Base-by-base conservation (phyloP, 495 filamentous ascomycete genomes). In the Aspergillus bertholletiae region DNA sequence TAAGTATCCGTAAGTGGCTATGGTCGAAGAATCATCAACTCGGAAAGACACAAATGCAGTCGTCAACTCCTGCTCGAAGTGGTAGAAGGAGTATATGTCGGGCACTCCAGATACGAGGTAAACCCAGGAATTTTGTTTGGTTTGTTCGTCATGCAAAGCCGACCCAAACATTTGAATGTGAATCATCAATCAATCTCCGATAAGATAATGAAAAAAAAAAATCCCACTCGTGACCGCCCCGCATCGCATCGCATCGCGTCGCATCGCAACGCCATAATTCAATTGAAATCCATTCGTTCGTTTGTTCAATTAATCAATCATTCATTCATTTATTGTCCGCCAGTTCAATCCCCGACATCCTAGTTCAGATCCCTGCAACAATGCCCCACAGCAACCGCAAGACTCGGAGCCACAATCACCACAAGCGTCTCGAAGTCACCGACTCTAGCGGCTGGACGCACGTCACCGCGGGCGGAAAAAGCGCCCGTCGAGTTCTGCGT, bases 391-490 rank as follows among this genome's bases (percentile, higher is more conserved):
- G 64, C 24, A 69, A 70, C n/a, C 75, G 74, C 34, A 72, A 71
- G 54, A 76, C n/a, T n/a, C n/a, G 74, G 43, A 48, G 46, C 17
- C 35, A 45, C 57, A 49, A 58, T 56, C 24, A 46, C 24, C 57
- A 70, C 47, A 83, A 84, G 60, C 69, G 73, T 27, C 64, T 71
- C 47, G 54, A 77, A 67, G 57, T 83, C 49, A 75, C 72, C 41
- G 77, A 76, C 62, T 55, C 69, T 26, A 67, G 77, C 30, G 80
- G 81, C 69, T 84, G 81, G 81, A 81, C 80, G 27, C 80, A 83
- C 63, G 73, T 84, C 57, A 67, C 74, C 40, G 72, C 63, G 23
- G 53, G 39, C 51, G 62, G 62, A 13, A 57, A 59, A 54, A 65
- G 59, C 43, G 64, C 65, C 41, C 60, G 59, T 21, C 63, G 65